These are phyloP conservation scores for Raddia distichophylla DNA, from an alignment of 176 grass and related monocot genomes.

Conservation along the genomic window DNA sequence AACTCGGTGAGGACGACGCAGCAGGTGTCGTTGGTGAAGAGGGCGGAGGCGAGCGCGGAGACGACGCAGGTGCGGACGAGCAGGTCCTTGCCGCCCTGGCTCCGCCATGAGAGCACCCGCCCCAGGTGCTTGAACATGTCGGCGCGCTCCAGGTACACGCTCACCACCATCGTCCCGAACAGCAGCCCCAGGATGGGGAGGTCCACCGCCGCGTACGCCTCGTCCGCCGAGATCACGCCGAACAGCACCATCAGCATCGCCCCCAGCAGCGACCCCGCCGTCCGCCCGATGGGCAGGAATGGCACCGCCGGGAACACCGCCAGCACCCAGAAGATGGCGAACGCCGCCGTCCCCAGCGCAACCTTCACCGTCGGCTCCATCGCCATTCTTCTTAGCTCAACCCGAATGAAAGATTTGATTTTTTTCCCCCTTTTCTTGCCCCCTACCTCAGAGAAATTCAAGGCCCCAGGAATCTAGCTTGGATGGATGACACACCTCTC, in stretches of 20 bases:
- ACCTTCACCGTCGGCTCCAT: conserved; percentile 73
- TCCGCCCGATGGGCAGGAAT: conserved; percentile 80
- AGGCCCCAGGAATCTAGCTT: background rate
- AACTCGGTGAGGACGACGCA: conserved; percentile 94
- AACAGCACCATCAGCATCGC: conserved; percentile 94
- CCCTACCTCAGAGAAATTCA: background rate
- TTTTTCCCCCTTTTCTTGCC: background rate
- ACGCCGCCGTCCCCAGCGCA: conserved; percentile 61
- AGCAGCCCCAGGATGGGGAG: conserved; percentile 90
- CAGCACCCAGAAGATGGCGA: conserved; percentile 89
- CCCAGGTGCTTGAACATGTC: conserved; percentile 93
- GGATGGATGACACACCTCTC: background rate
- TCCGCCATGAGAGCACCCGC: conserved; percentile 64
- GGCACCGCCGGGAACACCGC: conserved; percentile 96
- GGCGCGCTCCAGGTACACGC: conserved; percentile 88
- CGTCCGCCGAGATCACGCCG: conserved; percentile 70
- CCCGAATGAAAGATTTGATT: background rate
- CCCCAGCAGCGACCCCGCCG: conserved; percentile 82
- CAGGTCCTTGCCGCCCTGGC: conserved; percentile 79
- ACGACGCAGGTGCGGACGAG: conserved; percentile 74
- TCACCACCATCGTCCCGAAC: conserved; percentile 95
- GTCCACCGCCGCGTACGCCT: conserved; percentile 86
- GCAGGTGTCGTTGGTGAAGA: conserved; percentile 95
- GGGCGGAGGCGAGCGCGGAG: conserved; percentile 67
- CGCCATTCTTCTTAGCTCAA: conserved; percentile 43